Base-by-base conservation (phyloP, 148 eudicot genomes). In the Fallopia convolvulus region DNA sequence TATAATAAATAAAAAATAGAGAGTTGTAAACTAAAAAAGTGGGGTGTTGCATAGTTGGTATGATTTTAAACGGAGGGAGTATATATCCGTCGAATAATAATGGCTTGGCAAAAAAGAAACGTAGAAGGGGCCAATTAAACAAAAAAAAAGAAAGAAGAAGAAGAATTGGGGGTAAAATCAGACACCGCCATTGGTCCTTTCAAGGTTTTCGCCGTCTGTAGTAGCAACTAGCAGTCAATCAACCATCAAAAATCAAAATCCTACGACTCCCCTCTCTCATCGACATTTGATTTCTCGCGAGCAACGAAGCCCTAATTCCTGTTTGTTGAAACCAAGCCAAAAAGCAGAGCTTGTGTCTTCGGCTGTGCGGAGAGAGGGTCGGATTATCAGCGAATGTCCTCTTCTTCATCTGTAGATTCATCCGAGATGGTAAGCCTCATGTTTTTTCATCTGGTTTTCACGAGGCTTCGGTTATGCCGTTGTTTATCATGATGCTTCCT, bases 111-210 rank as follows among this genome's bases (percentile, higher is more conserved):
- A 60, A 23, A 14, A 61, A 61, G 36, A 63, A 63, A 21, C 66
- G 1, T 20, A 63, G 11, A 10, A 30, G 39, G 3, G 15, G 2
- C 6, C 1, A 2, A 0, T 0, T 0, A 26, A 26, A 26, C 1
- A 26, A 26, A 26, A 0, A 26, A 26, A 26, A 11, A 50, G 11
- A 12, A 50, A 50, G 0, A 50, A 50, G 18, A 11, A 50, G 42
- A 50, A 50, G 18, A 8, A 13, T 6, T 56, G 8, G 63, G 26
- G 11, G 15, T 23, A 63, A 63, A 63, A 63, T 63, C 72, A 15
- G 44, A 36, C 21, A 66, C 44, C 72, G 72, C 72, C 72, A 66
- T 66, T 66, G 72, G n/a, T 44, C 42, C 44, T 66, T 66, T 15
- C 20, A 66, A 66, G 42, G 72, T 13, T 33, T 66, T 36, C 3